Evolutionary conservation across 129 eudicot species (phyloP).

Genomic region (Calendula officinalis): DNA sequence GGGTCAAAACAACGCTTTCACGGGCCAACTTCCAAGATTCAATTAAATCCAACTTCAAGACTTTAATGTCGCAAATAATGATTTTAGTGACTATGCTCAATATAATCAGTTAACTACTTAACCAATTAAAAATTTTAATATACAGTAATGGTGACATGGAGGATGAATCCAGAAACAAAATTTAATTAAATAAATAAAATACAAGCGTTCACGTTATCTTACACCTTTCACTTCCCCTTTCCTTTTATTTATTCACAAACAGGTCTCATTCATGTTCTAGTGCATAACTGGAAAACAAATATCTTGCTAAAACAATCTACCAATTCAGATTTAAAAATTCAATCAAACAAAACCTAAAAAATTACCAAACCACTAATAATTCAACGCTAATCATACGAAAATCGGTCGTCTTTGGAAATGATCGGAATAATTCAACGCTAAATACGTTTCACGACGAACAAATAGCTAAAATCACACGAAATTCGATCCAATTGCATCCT

Average conservation of each 20-base stretch:
- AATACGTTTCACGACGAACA: too few relatives aligned
- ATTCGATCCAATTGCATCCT: constrained; percentile 34
- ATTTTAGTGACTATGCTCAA: too few relatives aligned
- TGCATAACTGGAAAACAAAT: background rate
- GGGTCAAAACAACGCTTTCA: constrained; percentile 50
- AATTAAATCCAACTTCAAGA: constrained; percentile 40
- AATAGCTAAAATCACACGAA: constrained; percentile 24
- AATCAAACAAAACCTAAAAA: constrained; percentile 23
- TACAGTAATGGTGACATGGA: too few relatives aligned
- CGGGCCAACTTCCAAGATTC: constrained; percentile 47
- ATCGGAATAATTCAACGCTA: background rate
- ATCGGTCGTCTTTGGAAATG: constrained; percentile 22
- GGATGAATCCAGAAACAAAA: background rate
- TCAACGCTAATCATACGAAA: constrained; percentile 29
- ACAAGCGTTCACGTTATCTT: constrained; percentile 10
- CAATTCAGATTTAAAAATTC: constrained; percentile 8
- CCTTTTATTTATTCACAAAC: constrained; percentile 14
- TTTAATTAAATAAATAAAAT: background rate
- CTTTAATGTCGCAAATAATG: constrained; percentile 42
- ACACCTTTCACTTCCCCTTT: constrained; percentile 14
- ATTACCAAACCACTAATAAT: background rate
- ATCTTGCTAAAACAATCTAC: background rate
- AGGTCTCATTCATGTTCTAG: constrained; percentile 6
- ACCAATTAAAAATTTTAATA: too few relatives aligned
- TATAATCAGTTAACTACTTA: too few relatives aligned